Evolutionary conservation across 352 stramenopile genomes (phyloP), one percentile per base, ranked within the genome.

Genomic region (Pythium angustatum): DNA sequence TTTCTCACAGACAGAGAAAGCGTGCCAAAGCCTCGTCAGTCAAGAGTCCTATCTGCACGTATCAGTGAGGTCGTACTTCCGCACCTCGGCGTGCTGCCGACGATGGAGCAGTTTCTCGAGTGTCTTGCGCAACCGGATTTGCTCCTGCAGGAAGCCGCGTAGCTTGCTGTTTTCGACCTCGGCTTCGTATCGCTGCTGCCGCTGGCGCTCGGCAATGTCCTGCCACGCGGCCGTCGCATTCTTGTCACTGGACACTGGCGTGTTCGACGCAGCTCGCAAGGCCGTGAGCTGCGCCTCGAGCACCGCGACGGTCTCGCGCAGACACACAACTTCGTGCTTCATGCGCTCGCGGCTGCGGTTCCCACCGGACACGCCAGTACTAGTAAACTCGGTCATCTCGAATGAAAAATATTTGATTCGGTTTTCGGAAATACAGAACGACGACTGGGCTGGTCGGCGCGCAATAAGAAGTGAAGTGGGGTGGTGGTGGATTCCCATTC

Each of bases 111-210:
- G 19, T n/a, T 48, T 38, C 43, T 71, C 49, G 12, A 71, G 38
- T 19, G 43, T 53, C 47, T 59, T 62, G 28, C 34, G 41, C 2
- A 71, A 10, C 8, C 52, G 43, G 28, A 71, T 52, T 44, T 68
- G 64, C 14, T 49, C 73, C 48, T 88, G 71, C 31, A 83, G 43
- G 11, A 75, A 64, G 11, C 73, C 34, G 26, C 78, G 82, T 0
- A 88, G 69, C n/a, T 71, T 70, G 34, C 72, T 65, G 49, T 86
- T 86, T 52, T 88, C 77, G 28, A 59, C 21, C 26, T 56, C 38
- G 12, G 52, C 60, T 1, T 38, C 51, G 43, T 67, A 67, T 4
- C 60, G 60, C 44, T 36, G 34, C 33, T n/a, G 50, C n/a, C 60
- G 50, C 44, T 67, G 40, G 19, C 52, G 41, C 33, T 61, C 60